These are phyloP conservation scores for Leccinum longicurvipes DNA, from an alignment of 768 basidiomycete species.

Conservation along the genomic window DNA sequence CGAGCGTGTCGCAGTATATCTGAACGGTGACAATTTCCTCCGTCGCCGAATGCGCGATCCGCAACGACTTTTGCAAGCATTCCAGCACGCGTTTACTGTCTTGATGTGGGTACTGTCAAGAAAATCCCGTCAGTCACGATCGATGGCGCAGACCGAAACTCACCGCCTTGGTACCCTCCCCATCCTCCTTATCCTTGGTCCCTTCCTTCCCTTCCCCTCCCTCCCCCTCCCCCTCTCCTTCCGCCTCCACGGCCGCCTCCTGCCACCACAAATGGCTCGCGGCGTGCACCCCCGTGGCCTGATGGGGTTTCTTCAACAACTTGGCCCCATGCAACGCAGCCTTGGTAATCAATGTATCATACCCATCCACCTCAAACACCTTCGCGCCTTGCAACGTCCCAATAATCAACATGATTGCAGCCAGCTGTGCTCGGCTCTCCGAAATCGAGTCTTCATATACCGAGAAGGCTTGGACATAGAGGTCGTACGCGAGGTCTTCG, in stretches of 20 bases:
- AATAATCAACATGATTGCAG: conserved; percentile 96
- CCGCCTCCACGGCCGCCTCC: too few relatives aligned
- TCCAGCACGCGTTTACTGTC: too few relatives aligned
- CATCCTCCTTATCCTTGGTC: conserved; percentile 13
- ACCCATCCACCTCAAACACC: conserved; percentile 94
- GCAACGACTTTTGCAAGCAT: too few relatives aligned
- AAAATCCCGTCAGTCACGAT: too few relatives aligned
- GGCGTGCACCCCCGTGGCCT: conserved; percentile 88
- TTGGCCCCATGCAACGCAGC: conserved; percentile 89
- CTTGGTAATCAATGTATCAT: conserved; percentile 97
- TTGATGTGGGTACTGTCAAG: too few relatives aligned
- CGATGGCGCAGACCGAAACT: too few relatives aligned
- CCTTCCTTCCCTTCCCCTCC: conserved; percentile 27
- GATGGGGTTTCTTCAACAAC: conserved; percentile 96
- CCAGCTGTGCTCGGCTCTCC: conserved; percentile 91
- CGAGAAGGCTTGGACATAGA: conserved; percentile 96
- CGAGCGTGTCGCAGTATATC: too few relatives aligned
- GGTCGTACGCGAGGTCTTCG: conserved; percentile 95
- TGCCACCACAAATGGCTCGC: conserved; percentile 99
- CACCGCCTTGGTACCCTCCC: too few relatives aligned
- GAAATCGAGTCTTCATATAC: conserved; percentile 98
- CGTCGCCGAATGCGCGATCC: too few relatives aligned
- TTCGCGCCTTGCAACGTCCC: conserved; percentile 83
- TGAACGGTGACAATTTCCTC: too few relatives aligned
- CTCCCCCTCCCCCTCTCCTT: conserved; percentile 39